phyloP scores from a whole-genome alignment of 2,329 filamentous ascomycete genomes.

The Aaosphaeria arxii region DNA sequence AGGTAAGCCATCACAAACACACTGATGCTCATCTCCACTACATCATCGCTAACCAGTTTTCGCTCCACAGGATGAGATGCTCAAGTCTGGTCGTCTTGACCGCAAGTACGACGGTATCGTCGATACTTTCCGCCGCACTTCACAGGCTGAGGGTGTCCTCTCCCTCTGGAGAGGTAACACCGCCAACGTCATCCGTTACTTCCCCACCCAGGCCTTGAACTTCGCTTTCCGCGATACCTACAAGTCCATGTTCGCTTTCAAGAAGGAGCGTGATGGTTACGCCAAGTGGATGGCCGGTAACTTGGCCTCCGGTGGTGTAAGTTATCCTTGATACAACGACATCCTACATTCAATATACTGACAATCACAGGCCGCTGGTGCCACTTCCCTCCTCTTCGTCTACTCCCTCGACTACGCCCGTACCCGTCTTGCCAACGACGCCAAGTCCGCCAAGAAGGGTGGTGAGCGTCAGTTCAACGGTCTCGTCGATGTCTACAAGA shows the following conservation, averaged over 20 bases:
- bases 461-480: conserved; percentile 99
- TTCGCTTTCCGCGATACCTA: conserved; percentile 99
- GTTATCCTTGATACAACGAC: conserved; percentile 34
- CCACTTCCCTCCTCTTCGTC: conserved; percentile 99
- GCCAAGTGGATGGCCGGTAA: conserved; percentile 99
- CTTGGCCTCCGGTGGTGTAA: conserved; percentile 99
- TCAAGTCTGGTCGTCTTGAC: conserved; percentile 97
- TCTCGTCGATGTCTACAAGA: conserved; percentile 98
- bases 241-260: conserved; percentile 99
- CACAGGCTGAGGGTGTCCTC: conserved; percentile 86
- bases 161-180: conserved; percentile 99
- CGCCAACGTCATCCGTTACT: conserved; percentile 99
- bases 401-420: conserved; percentile 99
- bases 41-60: conserved; percentile 15
- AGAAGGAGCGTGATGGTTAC: conserved; percentile 99
- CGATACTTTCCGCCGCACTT: conserved; percentile 95
- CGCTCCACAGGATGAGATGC: conserved; percentile 88
- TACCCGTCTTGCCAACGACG: conserved; percentile 99
- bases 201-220: conserved; percentile 99
- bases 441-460: conserved; percentile 95
- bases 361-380: conserved; percentile 75
- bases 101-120: conserved; percentile 90
- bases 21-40: conserved; percentile 1
- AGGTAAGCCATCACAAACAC: conserved; percentile 64
- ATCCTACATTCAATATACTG: conserved; percentile 10